Percentiles rank a stretch among this genome's conserved stretches.
Conservation (phyloP, 768 basidiomycete species). For the Hirschioporus abietinus region DNA sequence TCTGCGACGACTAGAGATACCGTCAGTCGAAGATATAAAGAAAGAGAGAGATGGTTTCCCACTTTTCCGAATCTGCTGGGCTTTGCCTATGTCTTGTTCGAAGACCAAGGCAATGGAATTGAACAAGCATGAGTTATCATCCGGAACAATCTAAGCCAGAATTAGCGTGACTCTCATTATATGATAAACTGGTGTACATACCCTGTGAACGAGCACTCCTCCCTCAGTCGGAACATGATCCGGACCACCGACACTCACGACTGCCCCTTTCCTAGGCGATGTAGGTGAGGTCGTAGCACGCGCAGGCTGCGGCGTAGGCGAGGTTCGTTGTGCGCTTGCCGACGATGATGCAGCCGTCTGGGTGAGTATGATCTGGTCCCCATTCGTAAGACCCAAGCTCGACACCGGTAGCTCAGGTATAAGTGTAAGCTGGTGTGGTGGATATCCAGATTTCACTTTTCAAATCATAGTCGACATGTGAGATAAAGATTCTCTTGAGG, state of each 20-base stretch:
- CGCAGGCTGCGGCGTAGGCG: conserved; percentile 8
- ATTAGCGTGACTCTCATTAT: conserved; percentile 12
- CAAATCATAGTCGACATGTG: neutral
- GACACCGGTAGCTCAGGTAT: conserved; percentile 70
- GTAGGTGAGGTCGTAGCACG: conserved; percentile 5
- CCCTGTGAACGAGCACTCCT: conserved; percentile 69
- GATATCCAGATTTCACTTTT: conserved; percentile 80
- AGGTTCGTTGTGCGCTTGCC: conserved; percentile 9
- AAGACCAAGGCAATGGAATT: conserved; percentile 82
- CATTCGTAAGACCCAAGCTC: conserved; percentile 67
- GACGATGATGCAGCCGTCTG: conserved; percentile 24
- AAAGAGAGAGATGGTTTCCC: conserved; percentile 17
- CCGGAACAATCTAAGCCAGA: conserved; percentile 72
- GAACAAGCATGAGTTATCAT: conserved; percentile 96
- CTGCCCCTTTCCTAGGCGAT: conserved; percentile 6
- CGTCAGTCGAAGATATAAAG: neutral
- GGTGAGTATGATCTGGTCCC: conserved; percentile 86
- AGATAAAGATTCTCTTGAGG: neutral
- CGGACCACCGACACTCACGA: conserved; percentile 33
- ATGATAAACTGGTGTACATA: conserved; percentile 25
- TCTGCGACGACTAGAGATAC: conserved; percentile 67
- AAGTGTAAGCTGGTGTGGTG: conserved; percentile 66
- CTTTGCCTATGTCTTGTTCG: conserved; percentile 73
- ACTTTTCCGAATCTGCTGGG: conserved; percentile 71
- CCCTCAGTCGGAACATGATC: conserved; percentile 59